Evolutionary conservation across 2,329 filamentous ascomycete species (phyloP).

Genomic region (Fusarium succisae): DNA sequence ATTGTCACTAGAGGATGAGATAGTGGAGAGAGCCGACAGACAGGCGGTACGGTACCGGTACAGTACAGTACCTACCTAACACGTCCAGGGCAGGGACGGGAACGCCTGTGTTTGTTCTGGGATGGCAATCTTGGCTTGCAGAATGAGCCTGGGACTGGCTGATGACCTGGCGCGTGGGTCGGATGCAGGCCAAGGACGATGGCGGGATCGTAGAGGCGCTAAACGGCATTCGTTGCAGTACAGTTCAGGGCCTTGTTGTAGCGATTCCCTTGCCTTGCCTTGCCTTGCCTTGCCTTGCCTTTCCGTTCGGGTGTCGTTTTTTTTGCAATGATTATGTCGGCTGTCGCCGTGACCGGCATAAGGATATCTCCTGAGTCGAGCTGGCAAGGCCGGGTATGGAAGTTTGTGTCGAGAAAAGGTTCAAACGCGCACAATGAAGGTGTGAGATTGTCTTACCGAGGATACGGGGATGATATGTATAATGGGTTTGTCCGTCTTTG

Average conservation of each 20-base stretch:
- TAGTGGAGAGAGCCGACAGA: slow-evolving; percentile 32
- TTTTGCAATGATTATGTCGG: slow-evolving; percentile 5
- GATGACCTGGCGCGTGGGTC: slow-evolving; percentile 35
- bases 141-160: slow-evolving; percentile 29
- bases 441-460: slow-evolving; percentile 29
- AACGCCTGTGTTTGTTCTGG: slow-evolving; percentile 32
- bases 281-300: neutral
- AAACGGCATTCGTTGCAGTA: slow-evolving; percentile 43
- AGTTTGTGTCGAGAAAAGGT: neutral
- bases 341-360: slow-evolving; percentile 24
- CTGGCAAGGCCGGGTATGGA: slow-evolving; percentile 8
- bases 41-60: slow-evolving; percentile 28
- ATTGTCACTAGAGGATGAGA: slow-evolving; percentile 26
- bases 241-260: slow-evolving; percentile 26
- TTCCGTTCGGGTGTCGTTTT: slow-evolving; percentile 8
- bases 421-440: neutral
- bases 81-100: slow-evolving; percentile 35
- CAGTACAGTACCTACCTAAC: neutral
- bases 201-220: slow-evolving; percentile 43
- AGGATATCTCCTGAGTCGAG: slow-evolving; percentile 14
- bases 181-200: slow-evolving; percentile 38
- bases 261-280: neutral
- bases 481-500: slow-evolving; percentile 26
- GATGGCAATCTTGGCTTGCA: slow-evolving; percentile 35
- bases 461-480: neutral